A percentile compares a stretch with the other conserved stretches of the same genome.
These are phyloP conservation scores for Anthoceros angustus DNA, from an alignment of 225 moss, liverwort and hornwort genomes.

Conservation along the genomic window DNA sequence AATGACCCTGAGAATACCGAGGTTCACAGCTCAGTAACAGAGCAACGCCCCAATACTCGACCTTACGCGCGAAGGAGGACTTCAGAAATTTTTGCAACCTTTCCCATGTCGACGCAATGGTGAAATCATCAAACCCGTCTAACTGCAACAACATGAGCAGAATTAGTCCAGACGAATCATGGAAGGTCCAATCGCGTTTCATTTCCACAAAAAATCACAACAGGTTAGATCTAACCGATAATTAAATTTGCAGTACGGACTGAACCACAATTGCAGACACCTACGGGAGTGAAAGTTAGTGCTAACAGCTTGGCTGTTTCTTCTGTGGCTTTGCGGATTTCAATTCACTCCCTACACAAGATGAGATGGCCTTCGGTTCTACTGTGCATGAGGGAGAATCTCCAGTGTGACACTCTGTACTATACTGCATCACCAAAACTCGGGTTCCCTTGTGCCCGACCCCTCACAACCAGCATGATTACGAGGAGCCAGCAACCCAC, in stretches of 20 bases:
- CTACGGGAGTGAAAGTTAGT: no score
- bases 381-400: no score
- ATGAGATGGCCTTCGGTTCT: no score
- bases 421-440: background rate
- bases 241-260: no score
- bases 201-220: background rate
- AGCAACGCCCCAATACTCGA: background rate
- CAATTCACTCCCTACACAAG: no score
- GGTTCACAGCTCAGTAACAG: background rate
- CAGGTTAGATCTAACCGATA: no score
- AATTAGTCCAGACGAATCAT: background rate
- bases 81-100: conserved; percentile 22
- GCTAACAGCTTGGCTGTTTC: no score
- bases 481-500: background rate
- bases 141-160: conserved; percentile 31
- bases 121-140: conserved; percentile 96
- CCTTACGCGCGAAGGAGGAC: background rate
- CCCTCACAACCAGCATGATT: background rate
- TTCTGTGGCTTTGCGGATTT: no score
- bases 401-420: no score
- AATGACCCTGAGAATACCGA: conserved; percentile 46
- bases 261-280: no score
- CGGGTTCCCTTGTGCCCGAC: background rate
- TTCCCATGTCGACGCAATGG: conserved; percentile 98
- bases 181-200: background rate